A percentile compares a stretch with the other conserved stretches of the same genome.
Conservation (phyloP, 176 grass and related monocot species). For the Phragmites australis region DNA sequence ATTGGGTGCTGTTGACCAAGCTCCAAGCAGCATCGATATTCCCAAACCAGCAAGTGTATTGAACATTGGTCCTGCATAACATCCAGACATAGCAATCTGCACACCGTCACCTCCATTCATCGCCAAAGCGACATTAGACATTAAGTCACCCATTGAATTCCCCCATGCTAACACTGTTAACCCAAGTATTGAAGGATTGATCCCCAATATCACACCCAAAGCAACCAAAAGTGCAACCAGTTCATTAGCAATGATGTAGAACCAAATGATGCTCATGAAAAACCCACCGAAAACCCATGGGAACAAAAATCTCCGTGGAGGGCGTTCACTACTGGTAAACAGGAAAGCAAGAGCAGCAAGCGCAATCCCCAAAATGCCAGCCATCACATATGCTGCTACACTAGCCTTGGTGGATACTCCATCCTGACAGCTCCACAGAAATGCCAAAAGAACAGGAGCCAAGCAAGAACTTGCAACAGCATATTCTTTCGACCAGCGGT, state of each 20-base stretch:
- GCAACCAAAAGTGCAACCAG: conserved; percentile 92
- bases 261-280: conserved; percentile 98
- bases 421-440: conserved; percentile 67
- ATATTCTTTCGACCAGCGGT: conserved; percentile 88
- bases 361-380: conserved; percentile 51
- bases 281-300: conserved; percentile 98
- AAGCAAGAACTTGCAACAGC: conserved; percentile 76
- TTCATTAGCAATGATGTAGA: conserved; percentile 96
- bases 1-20: conserved; percentile 70
- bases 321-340: conserved; percentile 62
- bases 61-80: conserved; percentile 99
- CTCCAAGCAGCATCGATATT: conserved; percentile 84
- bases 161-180: conserved; percentile 96
- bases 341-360: conserved; percentile 68
- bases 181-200: conserved; percentile 94
- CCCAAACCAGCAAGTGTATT: conserved; percentile 95
- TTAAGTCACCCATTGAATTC: conserved; percentile 95
- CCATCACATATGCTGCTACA: conserved; percentile 54
- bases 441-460: conserved; percentile 73
- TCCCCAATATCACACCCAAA: conserved; percentile 81
- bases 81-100: conserved; percentile 97
- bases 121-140: conserved; percentile 93
- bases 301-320: conserved; percentile 82
- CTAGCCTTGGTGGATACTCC: conserved; percentile 45
- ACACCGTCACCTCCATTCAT: conserved; percentile 86